Base-by-base conservation (phyloP, 2,329 filamentous ascomycete genomes). In the Stemphylium vesicarium region DNA sequence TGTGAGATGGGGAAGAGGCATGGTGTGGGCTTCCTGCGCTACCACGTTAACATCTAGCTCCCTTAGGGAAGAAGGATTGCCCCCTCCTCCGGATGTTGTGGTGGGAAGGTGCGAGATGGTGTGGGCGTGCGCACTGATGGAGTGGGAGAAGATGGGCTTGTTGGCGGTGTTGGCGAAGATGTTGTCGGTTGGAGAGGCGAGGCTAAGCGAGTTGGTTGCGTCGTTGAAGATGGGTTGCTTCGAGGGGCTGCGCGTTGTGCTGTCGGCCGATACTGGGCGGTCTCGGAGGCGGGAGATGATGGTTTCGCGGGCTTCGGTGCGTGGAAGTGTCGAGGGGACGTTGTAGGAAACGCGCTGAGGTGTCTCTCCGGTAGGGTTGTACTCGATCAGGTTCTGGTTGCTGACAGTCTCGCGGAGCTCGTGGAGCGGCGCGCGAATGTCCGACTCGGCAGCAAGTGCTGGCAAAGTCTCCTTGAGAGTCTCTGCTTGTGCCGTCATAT, bases 291-390 rank as follows among this genome's bases (percentile, higher is more conserved):
- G 62, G 16, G 84, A 80, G 11, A 87, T 77, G 24, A 89, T 77
- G 11, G 74, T 77, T 11, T 87, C 83, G 66, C 88, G 85, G 1
- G 77, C 68, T 66, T 86, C 84, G 0, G 95, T 98, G 22, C 88
- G 86, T 3, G 95, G 95, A 1, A 99, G 81, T 2, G 83, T 80
- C 1, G 85, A 89, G 0, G 92, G 90, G 69, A 91, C 96, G n/a
- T 85, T 82, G 75, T 98, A 99, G 47, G 86, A 82, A 26, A 82
- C 80, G 77, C 93, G 95, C 69, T 90, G 86, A 0, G 95, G 95
- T 1, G 95, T 98, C 41, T 89, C 83, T 46, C 95, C 94, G 0
- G 95, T 98, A 0, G 90, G 85, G 33, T 85, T 81, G 74, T 98
- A 98, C 71, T 97, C 92, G 48, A 87, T 83, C 47, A 98, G 81